Evolutionary conservation across 495 filamentous ascomycete species (phyloP), one percentile per base, ranked within the genome.

Genomic region (Evernia prunastri): DNA sequence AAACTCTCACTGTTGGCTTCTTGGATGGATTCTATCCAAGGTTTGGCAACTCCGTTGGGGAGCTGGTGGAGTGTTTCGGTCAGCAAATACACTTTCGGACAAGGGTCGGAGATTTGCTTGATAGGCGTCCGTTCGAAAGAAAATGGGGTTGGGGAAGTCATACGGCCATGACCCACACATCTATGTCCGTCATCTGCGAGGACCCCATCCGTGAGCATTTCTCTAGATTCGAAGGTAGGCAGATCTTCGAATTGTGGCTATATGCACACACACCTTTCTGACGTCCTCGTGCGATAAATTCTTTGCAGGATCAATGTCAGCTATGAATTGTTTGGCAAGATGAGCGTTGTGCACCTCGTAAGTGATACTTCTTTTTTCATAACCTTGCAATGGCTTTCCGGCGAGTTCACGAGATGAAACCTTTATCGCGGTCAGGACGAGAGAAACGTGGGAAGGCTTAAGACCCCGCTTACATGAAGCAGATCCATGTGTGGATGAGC

Each of bases 1-100:
- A 97, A 80, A 67, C 88, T 90, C 68, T 88, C 87, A 64, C 86
- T 81, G 64, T 82, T 80, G 59, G 83, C 85, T 74, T 89, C 84
- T 70, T 93, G 83, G 56, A 98, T 84, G 35, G 94, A 93, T 66
- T 97, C 92, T 18, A 97, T 90, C 70, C 89, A 98, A 3, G 94
- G 94, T 78, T 93, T 91, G 82, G 92, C 96, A 63, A 98, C 91
- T 58, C 94, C 94, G 70, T 98, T 98, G 17, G 94, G 94, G 35
- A 98, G 83, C 43, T 53, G 13, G 23, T 29, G 12, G 0, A 17
- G 27, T 29, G 6, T 13, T 31, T 18, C 15, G 13, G 49, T 53
- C 49, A 53, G 49, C 49, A 31, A 29, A 17, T 7, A 31, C 4
- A 18, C 18, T 31, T 51, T 18, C 5, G 3, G 15, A 53, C 12